Evolutionary conservation across 108 stramenopile genomes (phyloP).

Genomic region (Cyclotella distinguenda): DNA sequence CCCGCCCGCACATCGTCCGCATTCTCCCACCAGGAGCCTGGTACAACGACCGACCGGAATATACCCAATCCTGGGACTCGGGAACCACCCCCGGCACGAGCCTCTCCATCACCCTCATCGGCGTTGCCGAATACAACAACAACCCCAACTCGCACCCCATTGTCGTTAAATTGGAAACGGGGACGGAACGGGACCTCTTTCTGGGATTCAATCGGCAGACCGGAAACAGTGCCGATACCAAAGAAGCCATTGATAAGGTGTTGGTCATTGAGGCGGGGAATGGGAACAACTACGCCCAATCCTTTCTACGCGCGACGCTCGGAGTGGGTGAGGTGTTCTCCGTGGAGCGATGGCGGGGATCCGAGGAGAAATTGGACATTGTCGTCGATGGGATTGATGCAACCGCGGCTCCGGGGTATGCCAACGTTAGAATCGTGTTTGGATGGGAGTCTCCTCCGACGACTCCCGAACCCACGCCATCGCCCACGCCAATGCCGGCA

Average conservation of each 20-base stretch:
- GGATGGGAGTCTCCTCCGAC: background rate
- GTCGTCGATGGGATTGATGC: constrained; percentile 12
- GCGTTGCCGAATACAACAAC: constrained; percentile 21
- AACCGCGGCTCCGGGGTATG: constrained; percentile 14
- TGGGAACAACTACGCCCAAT: constrained; percentile 18
- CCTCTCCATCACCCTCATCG: background rate
- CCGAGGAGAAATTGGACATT: background rate
- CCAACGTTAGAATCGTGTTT: constrained; percentile 12
- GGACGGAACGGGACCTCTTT: constrained; percentile 11
- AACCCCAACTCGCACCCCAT: constrained; percentile 9
- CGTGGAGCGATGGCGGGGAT: constrained; percentile 1
- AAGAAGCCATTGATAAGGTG: constrained; percentile 17
- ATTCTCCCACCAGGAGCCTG: background rate
- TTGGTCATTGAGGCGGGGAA: constrained; percentile 15
- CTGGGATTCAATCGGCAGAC: constrained; percentile 22
- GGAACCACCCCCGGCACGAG: constrained; percentile 1
- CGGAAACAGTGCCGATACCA: constrained; percentile 8
- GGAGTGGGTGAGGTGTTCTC: constrained; percentile 1
- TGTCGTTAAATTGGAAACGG: constrained; percentile 14
- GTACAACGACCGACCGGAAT: constrained; percentile 15
- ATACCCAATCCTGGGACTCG: constrained; percentile 6
- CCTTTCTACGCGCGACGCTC: constrained; percentile 2
- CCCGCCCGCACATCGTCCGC: too few relatives aligned
- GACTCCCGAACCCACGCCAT: background rate
- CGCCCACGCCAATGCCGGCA: too few relatives aligned